Evolutionary conservation across 805 yeast genomes (phyloP), one percentile per base, ranked within the genome.

Genomic region (Lipomyces chichibuensis): DNA sequence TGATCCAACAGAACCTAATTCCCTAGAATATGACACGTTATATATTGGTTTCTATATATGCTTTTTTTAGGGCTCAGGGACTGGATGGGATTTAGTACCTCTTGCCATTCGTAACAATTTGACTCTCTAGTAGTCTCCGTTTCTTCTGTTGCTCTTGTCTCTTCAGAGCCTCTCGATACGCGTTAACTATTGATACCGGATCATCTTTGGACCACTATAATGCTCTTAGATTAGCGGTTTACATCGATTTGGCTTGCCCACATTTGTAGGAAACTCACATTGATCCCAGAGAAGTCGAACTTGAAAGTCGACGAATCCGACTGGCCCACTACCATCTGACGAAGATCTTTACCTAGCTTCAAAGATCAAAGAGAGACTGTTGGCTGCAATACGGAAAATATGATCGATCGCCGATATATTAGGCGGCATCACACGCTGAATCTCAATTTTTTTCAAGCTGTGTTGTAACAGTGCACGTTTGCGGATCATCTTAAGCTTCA

Each of bases 121-220:
- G 60, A 17, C 39, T 49, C 7, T 43, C 66, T 8, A 64, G 58
- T 14, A 37, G 57, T 17, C 67, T 51, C 25, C 60, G 59, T 43
- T 64, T 67, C 25, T 59, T 57, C 33, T 61, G 65, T 9, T 27
- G 55, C 25, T 67, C 69, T 56, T 72, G 71, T 17, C 69, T 54
- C 27, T 65, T 55, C 59, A 75, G 62, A 13, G 76, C 77, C 59
- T 74, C 73, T 20, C 74, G 64, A 57, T 75, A 75, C 14, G 77
- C 77, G 25, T 66, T 67, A 14, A 75, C 71, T 17, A 75, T 68
- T 2, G 77, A 73, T 11, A 69, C 59, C 7, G 74, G 72, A 59
- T 75, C 75, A 52, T 65, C 60, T 11, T 69, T 56, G 35, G 67
- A 46, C 74, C 74, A 75, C 63, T 69, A 57, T 35, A 25, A 29